Conservation (phyloP, 2,329 filamentous ascomycete species). For the Beauveria australis region DNA sequence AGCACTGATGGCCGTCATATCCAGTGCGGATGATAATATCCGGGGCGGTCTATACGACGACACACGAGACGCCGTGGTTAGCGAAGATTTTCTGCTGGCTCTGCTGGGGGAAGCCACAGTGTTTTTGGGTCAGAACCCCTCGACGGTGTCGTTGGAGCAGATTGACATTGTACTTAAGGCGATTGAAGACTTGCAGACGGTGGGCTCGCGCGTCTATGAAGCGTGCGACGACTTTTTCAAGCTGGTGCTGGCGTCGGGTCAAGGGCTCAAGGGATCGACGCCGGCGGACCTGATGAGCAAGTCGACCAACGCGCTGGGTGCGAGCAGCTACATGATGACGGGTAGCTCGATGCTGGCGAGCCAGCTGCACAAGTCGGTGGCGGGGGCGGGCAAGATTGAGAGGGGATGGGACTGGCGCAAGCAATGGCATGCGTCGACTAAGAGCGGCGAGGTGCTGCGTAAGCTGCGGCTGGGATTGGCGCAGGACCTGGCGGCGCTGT, state of each 20-base stretch:
- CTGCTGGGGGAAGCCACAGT: constrained; percentile 77
- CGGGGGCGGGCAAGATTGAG: constrained; percentile 43
- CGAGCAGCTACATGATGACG: constrained; percentile 59
- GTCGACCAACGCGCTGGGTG: constrained; percentile 47
- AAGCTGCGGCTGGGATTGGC: constrained; percentile 66
- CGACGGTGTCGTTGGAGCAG: constrained; percentile 59
- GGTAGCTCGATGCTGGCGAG: constrained; percentile 64
- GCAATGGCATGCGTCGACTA: constrained; percentile 62
- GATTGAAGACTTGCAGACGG: constrained; percentile 71
- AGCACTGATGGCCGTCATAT: constrained; percentile 73
- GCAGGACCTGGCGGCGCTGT: constrained; percentile 62
- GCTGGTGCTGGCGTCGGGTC: constrained; percentile 63
- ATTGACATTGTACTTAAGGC: constrained; percentile 69
- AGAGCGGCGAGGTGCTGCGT: constrained; percentile 61
- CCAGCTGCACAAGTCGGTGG: constrained; percentile 52
- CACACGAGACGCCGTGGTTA: constrained; percentile 71
- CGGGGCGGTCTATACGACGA: constrained; percentile 83
- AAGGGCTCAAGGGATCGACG: constrained; percentile 52
- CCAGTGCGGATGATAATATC: constrained; percentile 82
- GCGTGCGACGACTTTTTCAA: constrained; percentile 73
- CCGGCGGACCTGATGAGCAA: constrained; percentile 57
- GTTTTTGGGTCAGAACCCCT: constrained; percentile 54
- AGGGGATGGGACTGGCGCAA: constrained; percentile 71
- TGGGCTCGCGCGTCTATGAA: constrained; percentile 61
- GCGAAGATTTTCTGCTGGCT: constrained; percentile 77